A percentile compares a stretch with the other conserved stretches of the same genome.
These are phyloP conservation scores for Coleophoma eucalyptorum DNA, from an alignment of 2,329 filamentous ascomycete genomes.

Conservation along the genomic window DNA sequence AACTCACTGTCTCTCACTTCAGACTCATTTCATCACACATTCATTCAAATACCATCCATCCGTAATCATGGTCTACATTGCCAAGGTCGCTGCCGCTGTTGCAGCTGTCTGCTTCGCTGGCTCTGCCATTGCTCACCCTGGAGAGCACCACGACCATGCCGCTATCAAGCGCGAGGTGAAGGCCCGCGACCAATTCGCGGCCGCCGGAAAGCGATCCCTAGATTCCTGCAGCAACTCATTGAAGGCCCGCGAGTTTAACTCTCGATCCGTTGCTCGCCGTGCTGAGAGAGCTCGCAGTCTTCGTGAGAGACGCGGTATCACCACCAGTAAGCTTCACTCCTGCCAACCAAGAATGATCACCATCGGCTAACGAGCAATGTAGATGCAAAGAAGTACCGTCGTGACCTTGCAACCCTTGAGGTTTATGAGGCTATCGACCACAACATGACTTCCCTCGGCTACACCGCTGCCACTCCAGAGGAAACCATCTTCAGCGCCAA, in stretches of 20 bases:
- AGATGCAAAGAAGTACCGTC: slow-evolving; percentile 17
- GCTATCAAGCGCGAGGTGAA: slow-evolving; percentile 16
- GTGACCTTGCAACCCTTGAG: slow-evolving; percentile 18
- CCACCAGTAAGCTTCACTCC: slow-evolving; percentile 5
- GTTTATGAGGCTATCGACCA: slow-evolving; percentile 16
- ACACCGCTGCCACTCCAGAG: slow-evolving; percentile 29
- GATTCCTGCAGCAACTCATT: slow-evolving; percentile 31
- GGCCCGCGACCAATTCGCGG: slow-evolving; percentile 16
- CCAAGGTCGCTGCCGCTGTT: slow-evolving; percentile 13
- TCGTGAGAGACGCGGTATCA: slow-evolving; percentile 25
- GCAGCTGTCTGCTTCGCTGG: slow-evolving; percentile 13
- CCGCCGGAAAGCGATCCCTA: slow-evolving; percentile 20
- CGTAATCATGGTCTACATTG: slow-evolving; percentile 15
- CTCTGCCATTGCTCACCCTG: slow-evolving; percentile 15
- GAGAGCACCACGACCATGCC: slow-evolving; percentile 13
- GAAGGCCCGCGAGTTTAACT: slow-evolving; percentile 29
- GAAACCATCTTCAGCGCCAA: slow-evolving; percentile 37
- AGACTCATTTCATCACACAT: too few relatives aligned
- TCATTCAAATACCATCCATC: neutral
- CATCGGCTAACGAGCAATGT: neutral
- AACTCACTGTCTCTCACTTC: too few relatives aligned
- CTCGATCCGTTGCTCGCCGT: slow-evolving; percentile 29
- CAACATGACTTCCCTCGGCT: slow-evolving; percentile 18
- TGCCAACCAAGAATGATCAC: neutral
- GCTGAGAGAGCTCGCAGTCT: slow-evolving; percentile 26